These are phyloP conservation scores for Solanum neorickii DNA, from an alignment of 257 asterid genomes.

Conservation along the genomic window DNA sequence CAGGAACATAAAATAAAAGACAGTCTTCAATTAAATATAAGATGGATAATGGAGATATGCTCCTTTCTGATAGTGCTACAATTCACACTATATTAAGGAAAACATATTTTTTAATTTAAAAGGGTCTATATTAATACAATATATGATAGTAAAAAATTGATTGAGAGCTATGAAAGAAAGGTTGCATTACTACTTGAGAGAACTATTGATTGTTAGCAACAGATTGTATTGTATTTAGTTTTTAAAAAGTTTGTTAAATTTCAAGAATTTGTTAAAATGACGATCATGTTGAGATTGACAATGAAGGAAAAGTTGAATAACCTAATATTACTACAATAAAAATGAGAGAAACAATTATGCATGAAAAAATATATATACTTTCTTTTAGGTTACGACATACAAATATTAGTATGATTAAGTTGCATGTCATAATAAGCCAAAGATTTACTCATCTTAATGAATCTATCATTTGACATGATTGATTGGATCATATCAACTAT, in stretches of 20 bases:
- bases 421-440: not conserved
- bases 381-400: not conserved
- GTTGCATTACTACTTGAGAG: not conserved
- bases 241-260: too few relatives aligned
- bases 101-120: too few relatives aligned
- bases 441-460: not conserved
- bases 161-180: not conserved
- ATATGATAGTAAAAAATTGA: too few relatives aligned
- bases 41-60: too few relatives aligned
- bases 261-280: not conserved
- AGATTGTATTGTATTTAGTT: not conserved
- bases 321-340: not conserved
- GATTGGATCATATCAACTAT: not conserved
- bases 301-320: not conserved
- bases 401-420: not conserved
- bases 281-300: not conserved
- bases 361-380: too few relatives aligned
- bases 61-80: not conserved
- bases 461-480: not conserved
- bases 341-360: not conserved
- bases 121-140: not conserved
- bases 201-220: not conserved
- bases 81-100: not conserved
- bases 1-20: not conserved
- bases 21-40: too few relatives aligned